Percentiles rank a stretch among this genome's conserved stretches.
Conservation (phyloP, 441 rosid species). For the Euphorbia celastroides region DNA sequence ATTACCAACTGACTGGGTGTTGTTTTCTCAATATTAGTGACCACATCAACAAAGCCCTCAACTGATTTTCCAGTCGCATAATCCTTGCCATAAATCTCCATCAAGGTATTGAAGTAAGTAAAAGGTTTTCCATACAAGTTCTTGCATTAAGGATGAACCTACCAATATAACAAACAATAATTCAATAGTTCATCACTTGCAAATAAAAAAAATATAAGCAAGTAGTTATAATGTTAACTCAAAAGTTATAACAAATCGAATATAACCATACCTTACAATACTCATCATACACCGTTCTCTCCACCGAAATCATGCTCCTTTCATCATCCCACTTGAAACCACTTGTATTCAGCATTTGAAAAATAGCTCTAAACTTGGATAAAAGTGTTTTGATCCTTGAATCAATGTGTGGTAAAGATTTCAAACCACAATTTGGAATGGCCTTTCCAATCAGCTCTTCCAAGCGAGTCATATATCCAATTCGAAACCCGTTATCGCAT, state of each 20-base stretch:
- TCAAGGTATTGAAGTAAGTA: neutral
- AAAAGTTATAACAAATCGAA: neutral
- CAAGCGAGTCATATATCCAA: neutral
- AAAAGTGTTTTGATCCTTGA: neutral
- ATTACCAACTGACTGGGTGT: neutral
- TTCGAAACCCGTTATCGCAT: neutral
- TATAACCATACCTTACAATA: neutral
- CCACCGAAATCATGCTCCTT: neutral
- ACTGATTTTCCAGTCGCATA: neutral
- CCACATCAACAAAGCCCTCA: neutral
- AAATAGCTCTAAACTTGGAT: neutral
- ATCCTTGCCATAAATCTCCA: slow-evolving; percentile 1
- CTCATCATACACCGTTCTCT: neutral
- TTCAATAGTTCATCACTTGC: neutral
- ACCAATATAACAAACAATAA: neutral
- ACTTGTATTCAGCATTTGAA: neutral
- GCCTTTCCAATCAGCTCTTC: neutral
- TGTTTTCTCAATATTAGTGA: neutral
- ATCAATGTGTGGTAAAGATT: neutral
- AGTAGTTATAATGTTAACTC: neutral
- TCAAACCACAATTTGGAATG: neutral
- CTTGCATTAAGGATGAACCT: neutral
- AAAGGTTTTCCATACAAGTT: neutral
- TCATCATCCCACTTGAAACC: slow-evolving; percentile 2
- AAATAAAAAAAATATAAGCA: neutral